These are phyloP conservation scores for Fraxinus greggii DNA, from an alignment of 305 asterid species.

Conservation along the genomic window DNA sequence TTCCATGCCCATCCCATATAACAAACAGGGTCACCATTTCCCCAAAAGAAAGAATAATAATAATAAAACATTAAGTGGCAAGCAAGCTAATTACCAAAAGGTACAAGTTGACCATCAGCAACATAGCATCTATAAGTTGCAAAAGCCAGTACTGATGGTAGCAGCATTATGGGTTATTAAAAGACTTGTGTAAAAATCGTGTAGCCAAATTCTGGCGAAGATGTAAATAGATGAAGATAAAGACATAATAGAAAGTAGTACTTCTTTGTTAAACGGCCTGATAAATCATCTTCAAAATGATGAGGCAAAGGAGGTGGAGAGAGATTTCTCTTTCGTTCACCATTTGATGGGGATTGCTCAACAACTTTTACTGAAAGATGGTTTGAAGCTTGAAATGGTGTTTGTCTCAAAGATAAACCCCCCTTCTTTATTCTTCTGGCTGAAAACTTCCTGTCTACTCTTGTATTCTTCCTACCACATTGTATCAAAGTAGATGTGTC, in stretches of 20 bases:
- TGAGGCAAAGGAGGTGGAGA: slow-evolving; percentile 33
- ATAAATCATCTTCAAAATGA: slow-evolving; percentile 29
- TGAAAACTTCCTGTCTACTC: slow-evolving; percentile 25
- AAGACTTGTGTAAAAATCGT: background rate
- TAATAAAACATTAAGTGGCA: background rate
- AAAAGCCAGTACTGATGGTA: slow-evolving; percentile 1
- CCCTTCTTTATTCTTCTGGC: slow-evolving; percentile 36
- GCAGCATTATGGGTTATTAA: background rate
- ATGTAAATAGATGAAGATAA: slow-evolving; percentile 17
- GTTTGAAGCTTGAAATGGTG: slow-evolving; percentile 44
- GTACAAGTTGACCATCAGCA: background rate
- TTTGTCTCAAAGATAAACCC: slow-evolving; percentile 39
- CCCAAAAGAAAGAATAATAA: background rate
- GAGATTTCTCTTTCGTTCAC: slow-evolving; percentile 33
- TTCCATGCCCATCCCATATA: background rate
- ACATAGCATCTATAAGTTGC: background rate
- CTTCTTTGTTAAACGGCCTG: slow-evolving; percentile 38
- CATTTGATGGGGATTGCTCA: slow-evolving; percentile 31
- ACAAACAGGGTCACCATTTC: background rate
- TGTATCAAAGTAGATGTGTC: slow-evolving; percentile 46
- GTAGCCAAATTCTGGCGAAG: background rate
- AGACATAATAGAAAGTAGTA: slow-evolving; percentile 13
- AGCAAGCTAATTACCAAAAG: background rate
- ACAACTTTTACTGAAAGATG: slow-evolving; percentile 36
- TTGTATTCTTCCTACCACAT: slow-evolving; percentile 28